Percentiles rank a stretch among this genome's conserved stretches.
These are phyloP conservation scores for Mucor sp. DNA, from an alignment of 371 early-diverging fungal genomes.

Conservation along the genomic window DNA sequence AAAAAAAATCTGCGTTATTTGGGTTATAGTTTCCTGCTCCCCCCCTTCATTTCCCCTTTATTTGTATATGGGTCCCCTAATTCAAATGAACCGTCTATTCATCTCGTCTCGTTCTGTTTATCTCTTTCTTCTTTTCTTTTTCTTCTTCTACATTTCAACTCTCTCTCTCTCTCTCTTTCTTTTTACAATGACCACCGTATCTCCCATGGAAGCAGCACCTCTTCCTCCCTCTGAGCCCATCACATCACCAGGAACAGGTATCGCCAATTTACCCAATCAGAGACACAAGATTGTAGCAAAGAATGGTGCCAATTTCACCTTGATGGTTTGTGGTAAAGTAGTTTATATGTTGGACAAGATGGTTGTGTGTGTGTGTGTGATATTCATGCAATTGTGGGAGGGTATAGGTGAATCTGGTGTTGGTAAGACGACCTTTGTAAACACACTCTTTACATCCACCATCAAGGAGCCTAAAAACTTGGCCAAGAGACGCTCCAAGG, in stretches of 20 bases:
- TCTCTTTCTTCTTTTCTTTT: conserved; percentile 8
- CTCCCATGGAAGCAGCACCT: conserved; percentile 37
- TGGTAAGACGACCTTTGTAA: conserved; percentile 91
- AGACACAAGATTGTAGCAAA: conserved; percentile 94
- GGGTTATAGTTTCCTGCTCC: neutral
- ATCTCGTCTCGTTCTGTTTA: neutral
- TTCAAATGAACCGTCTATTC: neutral
- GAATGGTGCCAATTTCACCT: conserved; percentile 92
- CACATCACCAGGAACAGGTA: conserved; percentile 82
- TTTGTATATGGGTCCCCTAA: neutral
- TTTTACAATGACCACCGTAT: conserved; percentile 27
- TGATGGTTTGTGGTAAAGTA: conserved; percentile 96
- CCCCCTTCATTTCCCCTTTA: neutral
- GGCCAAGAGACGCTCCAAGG: conserved; percentile 77
- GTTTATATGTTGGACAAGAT: neutral
- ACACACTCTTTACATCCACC: conserved; percentile 84
- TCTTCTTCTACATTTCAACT: neutral
- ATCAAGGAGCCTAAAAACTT: conserved; percentile 89
- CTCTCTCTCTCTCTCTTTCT: conserved; percentile 5
- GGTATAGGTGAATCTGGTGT: conserved; percentile 61
- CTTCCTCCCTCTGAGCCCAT: conserved; percentile 51
- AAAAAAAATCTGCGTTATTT: neutral
- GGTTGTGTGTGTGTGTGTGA: neutral
- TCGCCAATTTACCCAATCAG: conserved; percentile 99
- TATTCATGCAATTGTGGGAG: neutral